Evolutionary conservation across 495 filamentous ascomycete species (phyloP).

Genomic region (Podospora didyma): DNA sequence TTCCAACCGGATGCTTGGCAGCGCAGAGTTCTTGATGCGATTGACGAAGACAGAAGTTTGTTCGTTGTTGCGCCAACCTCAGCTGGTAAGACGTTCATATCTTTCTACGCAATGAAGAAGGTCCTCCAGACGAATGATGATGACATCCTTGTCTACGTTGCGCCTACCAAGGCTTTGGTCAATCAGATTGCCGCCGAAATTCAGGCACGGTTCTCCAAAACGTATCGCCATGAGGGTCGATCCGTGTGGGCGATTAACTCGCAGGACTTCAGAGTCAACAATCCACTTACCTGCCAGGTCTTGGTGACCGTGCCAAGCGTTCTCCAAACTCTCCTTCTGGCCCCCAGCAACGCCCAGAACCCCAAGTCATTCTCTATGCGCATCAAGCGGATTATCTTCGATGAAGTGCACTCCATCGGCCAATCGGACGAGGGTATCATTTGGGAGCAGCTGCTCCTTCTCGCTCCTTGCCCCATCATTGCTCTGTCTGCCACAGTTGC

Average conservation of each 20-base stretch:
- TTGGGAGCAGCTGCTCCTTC: conserved; percentile 75
- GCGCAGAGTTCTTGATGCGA: conserved; percentile 64
- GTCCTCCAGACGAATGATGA: conserved; percentile 62
- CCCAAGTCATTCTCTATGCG: conserved; percentile 53
- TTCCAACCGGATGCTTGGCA: conserved; percentile 79
- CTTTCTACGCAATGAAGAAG: conserved; percentile 78
- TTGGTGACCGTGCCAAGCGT: conserved; percentile 75
- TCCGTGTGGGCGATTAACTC: conserved; percentile 80
- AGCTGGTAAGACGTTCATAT: conserved; percentile 52
- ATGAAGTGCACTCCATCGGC: conserved; percentile 79
- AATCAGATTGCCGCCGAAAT: conserved; percentile 81
- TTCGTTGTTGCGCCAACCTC: conserved; percentile 77
- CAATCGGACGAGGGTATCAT: conserved; percentile 73
- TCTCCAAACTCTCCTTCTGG: conserved; percentile 72
- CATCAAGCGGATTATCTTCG: conserved; percentile 73
- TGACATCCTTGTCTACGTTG: conserved; percentile 70
- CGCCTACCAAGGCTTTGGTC: conserved; percentile 77
- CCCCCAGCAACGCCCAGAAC: conserved; percentile 54
- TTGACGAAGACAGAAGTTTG: conserved; percentile 63
- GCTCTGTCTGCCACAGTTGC: conserved; percentile 78
- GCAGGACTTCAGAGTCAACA: conserved; percentile 67
- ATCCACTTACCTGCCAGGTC: conserved; percentile 65
- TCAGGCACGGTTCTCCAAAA: conserved; percentile 59
- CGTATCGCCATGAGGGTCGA: conserved; percentile 48
- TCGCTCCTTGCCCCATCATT: conserved; percentile 74